These are phyloP conservation scores for Stemphylium beticola DNA, from an alignment of 2,329 filamentous ascomycete genomes.

Conservation along the genomic window DNA sequence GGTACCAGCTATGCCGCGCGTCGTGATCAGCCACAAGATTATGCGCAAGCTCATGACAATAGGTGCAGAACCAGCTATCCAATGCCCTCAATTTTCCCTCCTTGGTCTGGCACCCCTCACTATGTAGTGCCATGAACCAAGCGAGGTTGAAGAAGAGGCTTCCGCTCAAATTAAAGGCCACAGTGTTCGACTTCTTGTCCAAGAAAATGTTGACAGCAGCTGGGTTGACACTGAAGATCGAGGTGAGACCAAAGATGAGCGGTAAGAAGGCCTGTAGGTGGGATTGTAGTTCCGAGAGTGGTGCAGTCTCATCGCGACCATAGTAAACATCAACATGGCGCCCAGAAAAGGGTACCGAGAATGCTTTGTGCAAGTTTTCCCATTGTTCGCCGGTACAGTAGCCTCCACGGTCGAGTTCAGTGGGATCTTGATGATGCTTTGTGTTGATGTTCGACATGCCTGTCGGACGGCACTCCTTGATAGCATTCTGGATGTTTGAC, in stretches of 20 bases:
- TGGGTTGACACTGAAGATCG: constrained; percentile 69
- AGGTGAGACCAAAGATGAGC: constrained; percentile 42
- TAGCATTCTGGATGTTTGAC: constrained; percentile 46
- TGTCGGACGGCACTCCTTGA: constrained; percentile 46
- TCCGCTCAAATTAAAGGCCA: constrained; percentile 89
- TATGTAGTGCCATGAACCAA: constrained; percentile 82
- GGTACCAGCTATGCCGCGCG: constrained; percentile 47
- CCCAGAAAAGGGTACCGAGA: constrained; percentile 42
- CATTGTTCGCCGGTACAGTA: constrained; percentile 48
- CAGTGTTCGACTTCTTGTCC: constrained; percentile 77
- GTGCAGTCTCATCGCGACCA: constrained; percentile 36
- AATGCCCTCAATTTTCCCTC: constrained; percentile 53
- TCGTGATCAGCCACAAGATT: constrained; percentile 80
- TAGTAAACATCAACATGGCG: constrained; percentile 47
- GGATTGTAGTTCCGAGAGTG: constrained; percentile 34
- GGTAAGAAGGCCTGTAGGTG: constrained; percentile 41
- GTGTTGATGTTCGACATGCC: constrained; percentile 42
- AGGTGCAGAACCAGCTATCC: constrained; percentile 92
- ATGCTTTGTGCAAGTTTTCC: constrained; percentile 48
- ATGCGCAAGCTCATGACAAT: constrained; percentile 95
- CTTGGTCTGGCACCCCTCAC: constrained; percentile 25
- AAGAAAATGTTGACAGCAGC: constrained; percentile 84
- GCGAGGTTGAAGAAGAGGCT: constrained; percentile 93
- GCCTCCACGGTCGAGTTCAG: constrained; percentile 46
- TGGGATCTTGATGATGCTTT: constrained; percentile 46